A percentile compares a stretch with the other conserved stretches of the same genome.
These are phyloP conservation scores for Penicillium sp. DNA, from an alignment of 2,329 filamentous ascomycete species.

Conservation along the genomic window DNA sequence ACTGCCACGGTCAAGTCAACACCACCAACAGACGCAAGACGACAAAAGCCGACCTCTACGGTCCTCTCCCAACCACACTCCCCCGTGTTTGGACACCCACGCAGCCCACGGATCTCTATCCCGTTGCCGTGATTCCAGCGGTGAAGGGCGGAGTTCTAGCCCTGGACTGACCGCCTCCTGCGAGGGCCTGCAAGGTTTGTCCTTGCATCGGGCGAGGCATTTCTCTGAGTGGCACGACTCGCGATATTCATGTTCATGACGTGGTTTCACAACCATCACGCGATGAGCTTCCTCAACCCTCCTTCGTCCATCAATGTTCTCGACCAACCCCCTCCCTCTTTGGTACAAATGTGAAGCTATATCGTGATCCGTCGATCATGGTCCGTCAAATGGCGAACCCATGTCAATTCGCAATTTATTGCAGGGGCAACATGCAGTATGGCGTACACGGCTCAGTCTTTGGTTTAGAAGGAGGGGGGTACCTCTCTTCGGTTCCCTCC, in stretches of 20 bases:
- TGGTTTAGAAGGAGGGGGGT: constrained; percentile 7
- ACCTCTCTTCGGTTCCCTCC: constrained; percentile 17
- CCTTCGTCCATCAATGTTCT: not conserved
- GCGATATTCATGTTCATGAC: constrained; percentile 11
- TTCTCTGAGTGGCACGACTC: constrained; percentile 11
- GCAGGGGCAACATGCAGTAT: constrained; percentile 5
- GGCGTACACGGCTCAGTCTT: constrained; percentile 23
- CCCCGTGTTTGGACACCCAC: constrained; percentile 24
- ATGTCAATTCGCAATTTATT: constrained; percentile 16
- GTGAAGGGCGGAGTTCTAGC: constrained; percentile 21
- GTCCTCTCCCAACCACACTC: constrained; percentile 2
- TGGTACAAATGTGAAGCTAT: constrained; percentile 5
- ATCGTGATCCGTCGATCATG: not conserved
- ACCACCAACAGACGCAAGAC: not conserved
- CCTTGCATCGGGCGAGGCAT: constrained; percentile 29
- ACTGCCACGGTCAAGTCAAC: not conserved
- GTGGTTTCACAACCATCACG: constrained; percentile 20
- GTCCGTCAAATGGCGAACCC: constrained; percentile 4
- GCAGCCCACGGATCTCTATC: constrained; percentile 18
- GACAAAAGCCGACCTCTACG: not conserved
- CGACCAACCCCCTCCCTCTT: not conserved
- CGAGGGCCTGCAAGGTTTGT: constrained; percentile 30
- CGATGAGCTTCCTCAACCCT: constrained; percentile 10
- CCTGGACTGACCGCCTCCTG: constrained; percentile 34
- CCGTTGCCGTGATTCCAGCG: constrained; percentile 21